Evolutionary conservation across 2,329 filamentous ascomycete genomes (phyloP).

Genomic region (Cytospora paraplurivora): DNA sequence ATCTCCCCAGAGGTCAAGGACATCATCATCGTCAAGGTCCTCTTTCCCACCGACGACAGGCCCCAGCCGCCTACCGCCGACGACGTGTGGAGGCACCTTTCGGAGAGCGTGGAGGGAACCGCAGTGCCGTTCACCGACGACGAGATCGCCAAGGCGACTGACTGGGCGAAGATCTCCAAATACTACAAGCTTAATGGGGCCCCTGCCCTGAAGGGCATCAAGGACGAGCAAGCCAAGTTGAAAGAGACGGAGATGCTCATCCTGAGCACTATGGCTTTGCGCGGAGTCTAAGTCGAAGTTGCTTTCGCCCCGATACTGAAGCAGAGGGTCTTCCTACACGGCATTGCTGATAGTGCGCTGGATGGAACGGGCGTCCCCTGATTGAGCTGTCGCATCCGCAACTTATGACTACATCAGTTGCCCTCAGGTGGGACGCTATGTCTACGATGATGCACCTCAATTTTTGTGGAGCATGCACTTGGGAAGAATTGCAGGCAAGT

Average conservation of each 20-base stretch:
- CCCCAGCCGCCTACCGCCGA: constrained; percentile 48
- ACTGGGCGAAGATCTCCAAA: constrained; percentile 73
- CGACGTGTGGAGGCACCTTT: constrained; percentile 61
- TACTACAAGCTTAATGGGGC: constrained; percentile 79
- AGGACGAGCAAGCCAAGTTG: constrained; percentile 46
- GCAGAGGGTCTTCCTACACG: background rate
- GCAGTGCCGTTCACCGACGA: constrained; percentile 63
- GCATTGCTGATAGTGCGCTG: too few species aligned
- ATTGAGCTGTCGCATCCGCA: too few species aligned
- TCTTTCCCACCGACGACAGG: constrained; percentile 49
- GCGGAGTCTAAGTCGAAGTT: constrained; percentile 52
- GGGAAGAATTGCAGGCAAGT: too few species aligned
- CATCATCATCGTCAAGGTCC: constrained; percentile 81
- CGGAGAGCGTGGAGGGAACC: constrained; percentile 61
- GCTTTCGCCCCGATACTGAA: background rate
- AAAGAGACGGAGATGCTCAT: constrained; percentile 69
- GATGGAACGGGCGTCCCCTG: too few species aligned
- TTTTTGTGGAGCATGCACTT: too few species aligned
- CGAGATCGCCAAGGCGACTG: constrained; percentile 59
- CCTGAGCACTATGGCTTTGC: constrained; percentile 76
- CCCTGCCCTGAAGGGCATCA: constrained; percentile 50
- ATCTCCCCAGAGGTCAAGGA: constrained; percentile 70
- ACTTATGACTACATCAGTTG: too few species aligned
- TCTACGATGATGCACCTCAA: too few species aligned
- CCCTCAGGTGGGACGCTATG: too few species aligned